Conservation (phyloP, 2,329 filamentous ascomycete species). For the Hymenoscyphus linearis region DNA sequence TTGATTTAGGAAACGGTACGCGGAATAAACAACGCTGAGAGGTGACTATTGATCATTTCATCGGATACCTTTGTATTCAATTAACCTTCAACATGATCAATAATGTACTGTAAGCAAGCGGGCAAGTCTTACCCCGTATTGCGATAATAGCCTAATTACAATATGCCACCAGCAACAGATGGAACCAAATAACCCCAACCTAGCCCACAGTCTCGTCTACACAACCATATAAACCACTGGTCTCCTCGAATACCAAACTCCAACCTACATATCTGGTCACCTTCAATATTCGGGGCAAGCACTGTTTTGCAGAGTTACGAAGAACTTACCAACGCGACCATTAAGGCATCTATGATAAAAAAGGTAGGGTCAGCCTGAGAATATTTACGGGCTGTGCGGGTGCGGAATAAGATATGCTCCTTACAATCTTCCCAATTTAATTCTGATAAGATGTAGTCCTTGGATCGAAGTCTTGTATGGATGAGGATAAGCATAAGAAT, state of each 20-base stretch:
- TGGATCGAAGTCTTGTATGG: not conserved
- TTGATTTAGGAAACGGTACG: too few species aligned
- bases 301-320: not conserved
- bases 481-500: not conserved
- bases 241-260: not conserved
- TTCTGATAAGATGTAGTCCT: not conserved
- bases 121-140: not conserved
- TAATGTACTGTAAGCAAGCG: too few species aligned
- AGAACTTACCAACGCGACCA: not conserved
- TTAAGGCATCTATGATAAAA: not conserved
- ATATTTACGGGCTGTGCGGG: not conserved
- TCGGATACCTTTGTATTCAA: too few species aligned
- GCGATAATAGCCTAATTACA: not conserved
- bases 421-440: slow-evolving; percentile 1
- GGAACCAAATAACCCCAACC: not conserved
- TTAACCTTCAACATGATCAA: too few species aligned
- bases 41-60: too few species aligned
- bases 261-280: not conserved
- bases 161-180: not conserved
- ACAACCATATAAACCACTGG: not conserved
- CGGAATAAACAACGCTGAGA: too few species aligned
- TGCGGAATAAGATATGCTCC: not conserved
- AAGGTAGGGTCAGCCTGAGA: not conserved
- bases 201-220: not conserved
- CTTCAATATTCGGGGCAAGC: not conserved